Conservation (phyloP, 1,284 basidiomycete genomes). For the Ustilago nuda region DNA sequence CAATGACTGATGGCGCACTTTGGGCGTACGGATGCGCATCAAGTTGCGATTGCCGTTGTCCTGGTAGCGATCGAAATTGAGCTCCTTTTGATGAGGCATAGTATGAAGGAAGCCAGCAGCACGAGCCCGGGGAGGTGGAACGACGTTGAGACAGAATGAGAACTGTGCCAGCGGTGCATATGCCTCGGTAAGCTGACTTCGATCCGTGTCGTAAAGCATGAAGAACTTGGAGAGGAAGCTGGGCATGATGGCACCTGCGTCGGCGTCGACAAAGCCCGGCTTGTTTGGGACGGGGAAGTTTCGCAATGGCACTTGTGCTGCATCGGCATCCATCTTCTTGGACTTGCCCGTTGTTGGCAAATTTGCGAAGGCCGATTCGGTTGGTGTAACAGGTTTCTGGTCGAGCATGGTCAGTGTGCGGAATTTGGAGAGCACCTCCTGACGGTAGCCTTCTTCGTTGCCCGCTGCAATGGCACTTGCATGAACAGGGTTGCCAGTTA, state of each 20-base stretch:
- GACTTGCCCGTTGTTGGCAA: conserved; percentile 73
- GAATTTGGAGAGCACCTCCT: conserved; percentile 52
- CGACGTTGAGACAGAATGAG: conserved; percentile 85
- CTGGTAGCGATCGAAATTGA: conserved; percentile 80
- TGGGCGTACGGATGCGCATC: conserved; percentile 58
- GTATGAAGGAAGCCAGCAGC: conserved; percentile 65
- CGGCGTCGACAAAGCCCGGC: conserved; percentile 80
- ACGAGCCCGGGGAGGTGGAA: conserved; percentile 78
- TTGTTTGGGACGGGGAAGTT: conserved; percentile 79
- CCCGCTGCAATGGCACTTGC: conserved; percentile 76
- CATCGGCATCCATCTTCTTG: conserved; percentile 53
- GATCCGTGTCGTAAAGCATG: conserved; percentile 82
- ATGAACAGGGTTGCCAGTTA: conserved; percentile 83
- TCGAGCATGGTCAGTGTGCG: conserved; percentile 69
- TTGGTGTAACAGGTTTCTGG: conserved; percentile 78
- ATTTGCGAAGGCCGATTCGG: conserved; percentile 78
- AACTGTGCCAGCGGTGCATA: conserved; percentile 89
- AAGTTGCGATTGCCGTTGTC: conserved; percentile 64
- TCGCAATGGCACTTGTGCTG: conserved; percentile 65
- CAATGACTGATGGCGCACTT: conserved; percentile 45
- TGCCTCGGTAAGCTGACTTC: conserved; percentile 77
- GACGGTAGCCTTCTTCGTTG: conserved; percentile 74
- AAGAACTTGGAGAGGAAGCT: conserved; percentile 83
- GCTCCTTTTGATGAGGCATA: conserved; percentile 82
- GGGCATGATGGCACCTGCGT: conserved; percentile 75